phyloP scores from a whole-genome alignment of 2,329 filamentous ascomycete genomes.

The Fusarium mundagurra region DNA sequence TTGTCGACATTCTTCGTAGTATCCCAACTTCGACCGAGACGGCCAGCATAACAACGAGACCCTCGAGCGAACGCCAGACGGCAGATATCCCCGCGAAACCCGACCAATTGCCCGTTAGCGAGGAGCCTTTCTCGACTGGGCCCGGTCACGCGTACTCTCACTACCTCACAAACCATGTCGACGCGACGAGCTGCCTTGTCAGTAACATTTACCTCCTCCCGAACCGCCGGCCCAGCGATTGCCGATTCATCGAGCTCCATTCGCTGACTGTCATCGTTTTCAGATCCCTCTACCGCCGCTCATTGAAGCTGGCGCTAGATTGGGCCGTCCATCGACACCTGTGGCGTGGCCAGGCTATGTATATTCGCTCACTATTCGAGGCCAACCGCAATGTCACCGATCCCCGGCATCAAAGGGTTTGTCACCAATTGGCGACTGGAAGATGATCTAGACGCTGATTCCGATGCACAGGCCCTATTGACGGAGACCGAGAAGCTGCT shows the following conservation, averaged over 20 bases:
- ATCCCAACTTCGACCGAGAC: conserved; percentile 24
- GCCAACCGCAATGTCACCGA: conserved; percentile 88
- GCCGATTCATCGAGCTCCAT: neutral
- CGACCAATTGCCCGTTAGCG: conserved; percentile 31
- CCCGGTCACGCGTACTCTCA: conserved; percentile 17
- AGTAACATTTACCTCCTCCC: conserved; percentile 43
- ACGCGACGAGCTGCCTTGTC: conserved; percentile 61
- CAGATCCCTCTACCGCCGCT: conserved; percentile 87
- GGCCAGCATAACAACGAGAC: conserved; percentile 13
- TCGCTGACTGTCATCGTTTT: conserved; percentile 24
- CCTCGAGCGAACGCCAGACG: conserved; percentile 23
- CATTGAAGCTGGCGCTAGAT: conserved; percentile 91
- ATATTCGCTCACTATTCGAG: conserved; percentile 95
- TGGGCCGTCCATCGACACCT: conserved; percentile 93
- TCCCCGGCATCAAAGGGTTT: conserved; percentile 85
- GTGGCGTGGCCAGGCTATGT: conserved; percentile 95
- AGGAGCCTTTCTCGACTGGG: conserved; percentile 31
- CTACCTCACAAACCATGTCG: conserved; percentile 39
- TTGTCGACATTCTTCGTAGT: conserved; percentile 29
- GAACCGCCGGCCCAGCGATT: conserved; percentile 16
- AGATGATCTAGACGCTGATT: conserved; percentile 2
- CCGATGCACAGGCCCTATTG: conserved; percentile 72
- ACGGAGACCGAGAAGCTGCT: conserved; percentile 88
- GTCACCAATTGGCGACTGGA: conserved; percentile 33
- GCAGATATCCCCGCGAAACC: conserved; percentile 21